Conservation (phyloP, 306 rosid species). For the Malus sylvestris region DNA sequence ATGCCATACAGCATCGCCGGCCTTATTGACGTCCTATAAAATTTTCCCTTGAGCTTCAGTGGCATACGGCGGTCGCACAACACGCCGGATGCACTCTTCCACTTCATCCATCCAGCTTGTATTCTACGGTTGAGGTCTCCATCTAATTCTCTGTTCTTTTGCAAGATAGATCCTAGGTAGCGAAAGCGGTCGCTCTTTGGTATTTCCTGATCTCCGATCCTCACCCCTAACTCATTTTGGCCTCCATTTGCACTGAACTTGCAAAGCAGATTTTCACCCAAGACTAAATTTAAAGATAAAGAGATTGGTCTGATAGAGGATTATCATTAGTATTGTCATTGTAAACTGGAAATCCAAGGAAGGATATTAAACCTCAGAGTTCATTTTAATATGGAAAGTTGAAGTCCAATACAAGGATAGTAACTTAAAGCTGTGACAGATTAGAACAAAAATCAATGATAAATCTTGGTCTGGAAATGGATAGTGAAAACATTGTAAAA, state of each 20-base stretch:
- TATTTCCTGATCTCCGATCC: too few relatives aligned
- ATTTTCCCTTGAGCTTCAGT: too few relatives aligned
- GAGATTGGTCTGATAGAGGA: neutral
- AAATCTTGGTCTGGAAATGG: neutral
- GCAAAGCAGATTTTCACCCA: neutral
- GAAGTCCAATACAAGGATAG: neutral
- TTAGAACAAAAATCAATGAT: neutral
- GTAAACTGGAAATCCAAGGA: neutral
- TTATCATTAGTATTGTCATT: neutral
- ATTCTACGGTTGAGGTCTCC: too few relatives aligned
- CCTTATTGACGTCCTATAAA: too few relatives aligned
- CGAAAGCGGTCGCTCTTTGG: too few relatives aligned
- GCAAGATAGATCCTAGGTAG: too few relatives aligned
- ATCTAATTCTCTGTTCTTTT: too few relatives aligned
- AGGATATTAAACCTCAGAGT: neutral
- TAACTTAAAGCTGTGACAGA: neutral
- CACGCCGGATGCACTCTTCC: too few relatives aligned
- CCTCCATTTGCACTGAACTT: neutral
- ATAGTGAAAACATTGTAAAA: neutral
- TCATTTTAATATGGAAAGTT: neutral
- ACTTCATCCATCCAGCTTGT: too few relatives aligned
- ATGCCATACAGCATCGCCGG: too few relatives aligned
- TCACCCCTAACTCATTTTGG: too few relatives aligned
- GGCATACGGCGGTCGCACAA: too few relatives aligned
- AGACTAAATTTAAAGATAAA: neutral